These are phyloP conservation scores for Termitomyces sp. DNA, from an alignment of 768 basidiomycete genomes.

Conservation along the genomic window DNA sequence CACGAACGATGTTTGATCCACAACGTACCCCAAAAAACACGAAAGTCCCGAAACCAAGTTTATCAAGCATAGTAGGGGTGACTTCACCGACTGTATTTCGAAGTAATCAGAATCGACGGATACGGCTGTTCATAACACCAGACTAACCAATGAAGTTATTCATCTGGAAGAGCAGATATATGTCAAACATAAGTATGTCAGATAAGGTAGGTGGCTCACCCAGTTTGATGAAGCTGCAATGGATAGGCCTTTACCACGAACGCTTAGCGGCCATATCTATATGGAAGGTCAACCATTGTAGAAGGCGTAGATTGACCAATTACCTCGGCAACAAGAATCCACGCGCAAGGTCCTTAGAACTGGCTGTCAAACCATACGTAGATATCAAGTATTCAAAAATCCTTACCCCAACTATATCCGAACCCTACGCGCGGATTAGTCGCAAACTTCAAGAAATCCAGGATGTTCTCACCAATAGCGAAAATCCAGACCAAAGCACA, in stretches of 20 bases:
- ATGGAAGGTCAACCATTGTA: not conserved
- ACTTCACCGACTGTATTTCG: constrained; percentile 30
- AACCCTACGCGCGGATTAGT: constrained; percentile 36
- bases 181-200: not conserved
- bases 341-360: constrained; percentile 54
- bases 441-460: not conserved
- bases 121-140: not conserved
- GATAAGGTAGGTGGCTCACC: constrained; percentile 31
- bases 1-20: not conserved
- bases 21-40: constrained; percentile 66
- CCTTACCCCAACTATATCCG: constrained; percentile 70
- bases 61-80: constrained; percentile 68
- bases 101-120: not conserved
- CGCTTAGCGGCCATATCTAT: constrained; percentile 64
- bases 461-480: constrained; percentile 46
- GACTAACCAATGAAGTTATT: constrained; percentile 68
- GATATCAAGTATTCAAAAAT: not conserved
- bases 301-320: not conserved
- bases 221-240: constrained; percentile 77
- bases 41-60: constrained; percentile 68
- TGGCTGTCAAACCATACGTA: not conserved
- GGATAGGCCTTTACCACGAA: constrained; percentile 73
- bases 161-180: constrained; percentile 40
- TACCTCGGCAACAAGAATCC: constrained; percentile 73
- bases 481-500: constrained; percentile 74